Percentiles rank a stretch among this genome's conserved stretches.
phyloP scores from a whole-genome alignment of 2,329 filamentous ascomycete species.

The Achaetomium macrosporum region DNA sequence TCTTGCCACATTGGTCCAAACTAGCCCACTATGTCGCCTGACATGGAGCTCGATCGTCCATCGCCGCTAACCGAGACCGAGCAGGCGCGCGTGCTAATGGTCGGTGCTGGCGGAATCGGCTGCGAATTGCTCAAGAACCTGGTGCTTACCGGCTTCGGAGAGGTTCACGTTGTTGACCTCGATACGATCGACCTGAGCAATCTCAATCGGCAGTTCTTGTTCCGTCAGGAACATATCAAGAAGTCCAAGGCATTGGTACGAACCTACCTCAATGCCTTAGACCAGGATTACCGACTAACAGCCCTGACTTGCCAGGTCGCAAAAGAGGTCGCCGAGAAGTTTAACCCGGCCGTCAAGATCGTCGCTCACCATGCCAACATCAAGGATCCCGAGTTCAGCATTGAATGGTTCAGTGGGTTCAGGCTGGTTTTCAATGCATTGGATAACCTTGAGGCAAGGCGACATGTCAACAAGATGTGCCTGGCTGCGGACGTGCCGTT shows the following conservation, averaged over 20 bases:
- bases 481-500: slow-evolving; percentile 83
- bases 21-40: slow-evolving; percentile 1
- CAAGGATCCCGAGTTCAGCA: slow-evolving; percentile 79
- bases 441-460: slow-evolving; percentile 87
- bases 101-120: slow-evolving; percentile 93
- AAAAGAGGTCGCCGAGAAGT: slow-evolving; percentile 82
- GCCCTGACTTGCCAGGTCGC: slow-evolving; percentile 60
- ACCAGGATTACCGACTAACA: slow-evolving; percentile 5
- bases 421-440: slow-evolving; percentile 91
- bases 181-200: slow-evolving; percentile 98
- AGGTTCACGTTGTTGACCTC: slow-evolving; percentile 91
- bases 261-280: slow-evolving; percentile 12
- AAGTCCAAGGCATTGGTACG: slow-evolving; percentile 87
- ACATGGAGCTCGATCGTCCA: slow-evolving; percentile 8
- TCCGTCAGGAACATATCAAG: slow-evolving; percentile 95
- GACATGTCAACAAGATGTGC: slow-evolving; percentile 98
- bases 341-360: slow-evolving; percentile 84
- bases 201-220: slow-evolving; percentile 94
- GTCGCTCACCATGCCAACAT: slow-evolving; percentile 91
- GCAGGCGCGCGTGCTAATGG: slow-evolving; percentile 83
- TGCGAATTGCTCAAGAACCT: slow-evolving; percentile 98
- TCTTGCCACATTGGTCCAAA: neutral
- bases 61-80: slow-evolving; percentile 31
- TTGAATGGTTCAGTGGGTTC: slow-evolving; percentile 83
- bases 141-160: slow-evolving; percentile 82